phyloP scores from a whole-genome alignment of 495 filamentous ascomycete species.

The Amorphotheca resinae region DNA sequence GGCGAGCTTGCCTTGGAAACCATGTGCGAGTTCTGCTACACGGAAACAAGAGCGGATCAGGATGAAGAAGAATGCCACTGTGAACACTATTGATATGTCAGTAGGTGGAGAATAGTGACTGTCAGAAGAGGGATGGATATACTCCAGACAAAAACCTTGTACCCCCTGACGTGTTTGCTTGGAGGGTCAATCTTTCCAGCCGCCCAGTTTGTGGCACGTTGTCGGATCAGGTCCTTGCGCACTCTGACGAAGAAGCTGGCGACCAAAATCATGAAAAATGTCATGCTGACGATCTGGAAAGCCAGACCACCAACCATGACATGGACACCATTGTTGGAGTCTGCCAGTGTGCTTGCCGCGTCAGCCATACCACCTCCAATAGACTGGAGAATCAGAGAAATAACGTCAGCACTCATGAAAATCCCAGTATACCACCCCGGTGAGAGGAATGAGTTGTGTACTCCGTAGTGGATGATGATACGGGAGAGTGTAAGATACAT shows the following conservation, averaged over 20 bases:
- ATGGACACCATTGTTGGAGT: conserved; percentile 34
- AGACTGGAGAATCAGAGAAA: conserved; percentile 51
- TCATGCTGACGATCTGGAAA: conserved; percentile 41
- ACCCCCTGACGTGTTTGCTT: conserved; percentile 1
- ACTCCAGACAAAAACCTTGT: conserved; percentile 7
- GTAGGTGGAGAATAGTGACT: neutral
- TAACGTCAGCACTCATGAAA: conserved; percentile 48
- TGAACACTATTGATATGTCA: conserved; percentile 2
- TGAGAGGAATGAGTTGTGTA: conserved; percentile 38
- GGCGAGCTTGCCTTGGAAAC: conserved; percentile 25
- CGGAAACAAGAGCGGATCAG: conserved; percentile 25
- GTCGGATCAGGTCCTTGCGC: neutral
- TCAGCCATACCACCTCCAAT: conserved; percentile 45
- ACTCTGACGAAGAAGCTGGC: conserved; percentile 27
- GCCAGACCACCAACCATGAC: conserved; percentile 55
- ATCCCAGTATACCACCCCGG: conserved; percentile 33
- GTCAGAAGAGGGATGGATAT: neutral
- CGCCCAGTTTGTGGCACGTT: neutral
- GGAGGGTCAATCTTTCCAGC: neutral
- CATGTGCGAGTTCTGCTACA: conserved; percentile 25
- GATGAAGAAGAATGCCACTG: conserved; percentile 21
- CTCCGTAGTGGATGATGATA: conserved; percentile 43
- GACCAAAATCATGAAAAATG: conserved; percentile 32
- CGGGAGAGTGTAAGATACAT: conserved; percentile 51
- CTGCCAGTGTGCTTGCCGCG: conserved; percentile 30